Conservation (phyloP, 2,329 filamentous ascomycete species). For the Pestalotiopsis sp. region DNA sequence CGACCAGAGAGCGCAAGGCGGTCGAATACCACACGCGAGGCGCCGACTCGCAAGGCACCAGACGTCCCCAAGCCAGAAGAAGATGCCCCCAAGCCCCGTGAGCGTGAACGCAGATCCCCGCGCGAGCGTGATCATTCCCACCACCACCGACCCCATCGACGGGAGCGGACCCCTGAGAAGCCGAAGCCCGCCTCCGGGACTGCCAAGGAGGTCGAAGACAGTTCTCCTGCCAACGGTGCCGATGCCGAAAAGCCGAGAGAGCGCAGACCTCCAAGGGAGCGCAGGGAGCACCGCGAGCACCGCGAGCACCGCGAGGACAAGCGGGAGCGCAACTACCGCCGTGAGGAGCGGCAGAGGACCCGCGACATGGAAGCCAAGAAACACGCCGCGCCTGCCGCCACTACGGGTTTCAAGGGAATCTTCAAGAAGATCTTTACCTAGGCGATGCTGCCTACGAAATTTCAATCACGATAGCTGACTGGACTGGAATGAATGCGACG, state of each 20-base stretch:
- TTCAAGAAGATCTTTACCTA: conserved; percentile 13
- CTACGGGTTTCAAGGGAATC: conserved; percentile 7
- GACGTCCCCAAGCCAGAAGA: background rate
- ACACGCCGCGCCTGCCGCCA: background rate
- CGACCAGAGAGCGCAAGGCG: background rate
- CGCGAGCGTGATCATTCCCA: background rate
- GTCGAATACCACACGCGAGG: conserved; percentile 5
- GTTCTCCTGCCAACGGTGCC: background rate
- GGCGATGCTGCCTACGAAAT: too few relatives aligned
- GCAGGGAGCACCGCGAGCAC: background rate
- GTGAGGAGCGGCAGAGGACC: conserved; percentile 7
- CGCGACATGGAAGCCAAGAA: conserved; percentile 11
- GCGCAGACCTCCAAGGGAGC: background rate
- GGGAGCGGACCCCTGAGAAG: background rate
- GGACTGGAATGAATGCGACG: too few relatives aligned
- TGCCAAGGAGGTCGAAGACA: background rate
- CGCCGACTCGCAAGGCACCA: background rate
- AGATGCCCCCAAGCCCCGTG: background rate
- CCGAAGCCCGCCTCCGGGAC: background rate
- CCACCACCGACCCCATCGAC: background rate
- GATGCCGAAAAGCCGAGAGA: background rate
- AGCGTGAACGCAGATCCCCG: background rate
- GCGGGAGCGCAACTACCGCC: background rate
- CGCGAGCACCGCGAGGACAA: background rate
- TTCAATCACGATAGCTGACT: too few relatives aligned